A percentile compares a stretch with the other conserved stretches of the same genome.
phyloP scores from a whole-genome alignment of 2,329 filamentous ascomycete genomes.

The Magnaporthales sp. region DNA sequence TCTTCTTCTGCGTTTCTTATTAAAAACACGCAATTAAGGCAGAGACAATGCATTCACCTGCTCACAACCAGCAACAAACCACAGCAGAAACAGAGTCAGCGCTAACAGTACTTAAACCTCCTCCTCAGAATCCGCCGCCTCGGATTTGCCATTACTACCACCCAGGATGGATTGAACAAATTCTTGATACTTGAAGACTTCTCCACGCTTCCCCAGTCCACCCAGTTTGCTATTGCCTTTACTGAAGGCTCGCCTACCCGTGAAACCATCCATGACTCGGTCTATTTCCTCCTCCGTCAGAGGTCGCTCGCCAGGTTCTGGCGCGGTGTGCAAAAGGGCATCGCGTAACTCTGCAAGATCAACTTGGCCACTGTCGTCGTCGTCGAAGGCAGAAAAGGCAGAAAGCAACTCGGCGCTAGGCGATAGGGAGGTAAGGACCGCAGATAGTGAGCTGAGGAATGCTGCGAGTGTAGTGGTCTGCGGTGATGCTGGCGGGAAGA shows the following conservation, averaged over 20 bases:
- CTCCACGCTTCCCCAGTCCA: constrained; percentile 58
- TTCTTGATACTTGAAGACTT: constrained; percentile 90
- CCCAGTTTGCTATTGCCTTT: constrained; percentile 44
- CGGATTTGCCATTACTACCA: constrained; percentile 29
- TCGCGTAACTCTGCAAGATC: constrained; percentile 76
- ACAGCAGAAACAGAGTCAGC: neutral
- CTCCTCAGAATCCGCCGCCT: constrained; percentile 14
- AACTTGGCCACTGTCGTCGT: constrained; percentile 89
- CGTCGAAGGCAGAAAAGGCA: constrained; percentile 91
- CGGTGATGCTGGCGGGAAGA: constrained; percentile 67
- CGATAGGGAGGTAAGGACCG: constrained; percentile 65
- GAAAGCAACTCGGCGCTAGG: constrained; percentile 73
- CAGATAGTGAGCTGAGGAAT: constrained; percentile 77
- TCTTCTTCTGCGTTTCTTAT: too few species aligned
- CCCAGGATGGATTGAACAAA: constrained; percentile 69
- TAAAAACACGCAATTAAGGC: neutral
- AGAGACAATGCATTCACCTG: neutral
- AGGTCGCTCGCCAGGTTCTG: constrained; percentile 59
- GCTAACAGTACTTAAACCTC: neutral
- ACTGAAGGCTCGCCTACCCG: constrained; percentile 73
- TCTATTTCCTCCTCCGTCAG: constrained; percentile 72
- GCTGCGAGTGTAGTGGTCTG: constrained; percentile 74
- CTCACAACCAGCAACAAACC: neutral
- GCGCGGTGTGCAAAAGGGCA: constrained; percentile 72
- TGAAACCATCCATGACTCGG: constrained; percentile 79